Evolutionary conservation across 1,139 yeast species (phyloP).

Genomic region (Torulaspora globosa): DNA sequence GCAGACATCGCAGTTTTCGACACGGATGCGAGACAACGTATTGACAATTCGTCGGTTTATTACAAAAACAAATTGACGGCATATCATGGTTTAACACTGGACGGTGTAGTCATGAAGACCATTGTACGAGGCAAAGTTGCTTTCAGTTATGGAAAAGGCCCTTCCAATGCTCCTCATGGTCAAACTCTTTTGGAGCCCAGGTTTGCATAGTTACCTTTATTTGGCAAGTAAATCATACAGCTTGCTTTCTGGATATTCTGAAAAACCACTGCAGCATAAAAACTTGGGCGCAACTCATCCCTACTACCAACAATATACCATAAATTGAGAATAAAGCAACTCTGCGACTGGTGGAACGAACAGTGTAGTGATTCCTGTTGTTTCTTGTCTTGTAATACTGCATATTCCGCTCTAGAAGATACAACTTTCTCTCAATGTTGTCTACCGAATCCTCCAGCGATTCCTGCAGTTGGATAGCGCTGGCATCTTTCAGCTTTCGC

Average conservation of each 20-base stretch:
- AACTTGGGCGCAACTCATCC: conserved; percentile 82
- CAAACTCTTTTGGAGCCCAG: conserved; percentile 53
- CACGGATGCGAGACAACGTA: conserved; percentile 50
- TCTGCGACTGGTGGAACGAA: conserved; percentile 79
- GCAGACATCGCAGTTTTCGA: conserved; percentile 87
- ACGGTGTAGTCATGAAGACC: conserved; percentile 75
- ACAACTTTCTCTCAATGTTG: conserved; percentile 64
- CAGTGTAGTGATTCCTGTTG: conserved; percentile 88
- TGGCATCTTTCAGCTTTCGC: conserved; percentile 16
- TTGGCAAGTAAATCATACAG: conserved; percentile 45
- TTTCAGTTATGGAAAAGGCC: conserved; percentile 57
- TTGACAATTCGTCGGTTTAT: conserved; percentile 56
- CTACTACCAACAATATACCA: conserved; percentile 77
- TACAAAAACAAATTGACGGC: conserved; percentile 89
- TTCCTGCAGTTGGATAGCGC: conserved; percentile 46
- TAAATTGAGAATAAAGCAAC: conserved; percentile 79
- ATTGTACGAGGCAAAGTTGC: conserved; percentile 69
- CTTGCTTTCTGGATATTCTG: conserved; percentile 76
- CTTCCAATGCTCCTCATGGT: conserved; percentile 54
- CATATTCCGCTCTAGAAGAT: conserved; percentile 58
- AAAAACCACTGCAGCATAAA: conserved; percentile 81
- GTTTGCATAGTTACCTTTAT: conserved; percentile 2
- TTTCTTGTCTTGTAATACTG: conserved; percentile 91
- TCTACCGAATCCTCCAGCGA: conserved; percentile 52
- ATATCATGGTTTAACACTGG: conserved; percentile 63